Evolutionary conservation across 331 rosid species (phyloP).

Genomic region (Acacia concinna): DNA sequence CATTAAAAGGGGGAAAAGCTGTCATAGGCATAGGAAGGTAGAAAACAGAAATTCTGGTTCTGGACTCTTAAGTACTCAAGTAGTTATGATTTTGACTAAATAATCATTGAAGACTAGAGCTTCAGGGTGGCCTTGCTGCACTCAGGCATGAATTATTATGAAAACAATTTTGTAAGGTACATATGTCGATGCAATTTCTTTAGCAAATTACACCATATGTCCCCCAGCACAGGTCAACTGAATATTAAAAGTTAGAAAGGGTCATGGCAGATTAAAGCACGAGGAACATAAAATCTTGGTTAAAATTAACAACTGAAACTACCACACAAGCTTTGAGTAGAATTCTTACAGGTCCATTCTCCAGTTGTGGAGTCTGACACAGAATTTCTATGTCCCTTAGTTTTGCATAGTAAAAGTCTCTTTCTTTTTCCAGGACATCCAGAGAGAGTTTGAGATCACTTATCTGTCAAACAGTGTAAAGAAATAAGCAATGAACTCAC

Average conservation of each 20-base stretch:
- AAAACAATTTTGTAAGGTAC: background rate
- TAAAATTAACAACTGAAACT: slow-evolving; percentile 11
- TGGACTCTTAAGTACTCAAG: background rate
- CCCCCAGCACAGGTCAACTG: background rate
- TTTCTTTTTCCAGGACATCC: slow-evolving; percentile 86
- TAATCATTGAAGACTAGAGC: background rate
- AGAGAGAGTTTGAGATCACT: slow-evolving; percentile 81
- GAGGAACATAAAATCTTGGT: background rate
- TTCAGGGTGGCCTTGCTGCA: background rate
- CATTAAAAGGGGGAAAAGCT: background rate
- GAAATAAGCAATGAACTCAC: slow-evolving; percentile 3
- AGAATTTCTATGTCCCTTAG: slow-evolving; percentile 92
- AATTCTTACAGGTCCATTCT: slow-evolving; percentile 74
- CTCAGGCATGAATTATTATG: background rate
- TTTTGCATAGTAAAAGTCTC: slow-evolving; percentile 92
- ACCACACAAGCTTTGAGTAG: slow-evolving; percentile 6
- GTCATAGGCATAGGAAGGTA: background rate
- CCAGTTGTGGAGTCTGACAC: slow-evolving; percentile 76
- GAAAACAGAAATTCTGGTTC: background rate
- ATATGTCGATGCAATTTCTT: background rate
- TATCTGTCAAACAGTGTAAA: slow-evolving; percentile 51
- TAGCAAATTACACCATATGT: slow-evolving; percentile 4
- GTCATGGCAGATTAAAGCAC: background rate
- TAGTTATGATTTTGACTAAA: background rate
- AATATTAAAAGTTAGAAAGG: background rate